Evolutionary conservation across 768 basidiomycete genomes (phyloP), one percentile per base, ranked within the genome.

Genomic region (Crassisporium funariophilum): DNA sequence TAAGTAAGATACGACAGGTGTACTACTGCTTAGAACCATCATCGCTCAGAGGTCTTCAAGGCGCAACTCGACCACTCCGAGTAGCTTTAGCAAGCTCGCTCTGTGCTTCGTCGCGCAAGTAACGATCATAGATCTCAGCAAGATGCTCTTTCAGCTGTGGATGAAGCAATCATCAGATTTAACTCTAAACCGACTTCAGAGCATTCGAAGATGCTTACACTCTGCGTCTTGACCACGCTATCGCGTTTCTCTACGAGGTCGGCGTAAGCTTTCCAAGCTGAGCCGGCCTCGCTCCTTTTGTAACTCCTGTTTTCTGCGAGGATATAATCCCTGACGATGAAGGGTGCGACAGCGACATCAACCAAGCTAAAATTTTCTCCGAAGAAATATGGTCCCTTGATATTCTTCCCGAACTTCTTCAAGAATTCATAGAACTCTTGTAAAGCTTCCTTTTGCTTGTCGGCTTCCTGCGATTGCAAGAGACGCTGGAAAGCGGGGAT

Each of bases 261-360:
- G 1, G 69, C 73, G 54, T 79, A 84, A 35, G 57, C 62, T 44
- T 66, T 64, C 76, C 79, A 83, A 20, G 49, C 64, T 0, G 60
- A 56, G 6, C 77, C 71, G 1, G 73, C 77, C 16, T 68, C 73
- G 20, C 58, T 66, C 7, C 74, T 52, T 16, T 68, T 66, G 56
- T 74, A 83, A 4, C 69, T 75, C 21, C 82, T 64, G 53, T 82
- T 65, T 54, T 82, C 73, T 17, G 61, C 59, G 16, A 82, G 35
- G 35, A 82, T 63, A 53, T 75, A 76, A 44, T 82, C 76, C 35
- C 71, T 63, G 6, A 58, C 57, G 24, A 69, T 60, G 78, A 82
- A 86, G 17, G 84, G 83, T 21, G 77, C 82, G 17, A 81, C 61
- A 1, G 72, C 73, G 23, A 76, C 61, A 55, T 85, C 84, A 4